phyloP scores from a whole-genome alignment of 495 filamentous ascomycete species.

The Tuber indicum region DNA sequence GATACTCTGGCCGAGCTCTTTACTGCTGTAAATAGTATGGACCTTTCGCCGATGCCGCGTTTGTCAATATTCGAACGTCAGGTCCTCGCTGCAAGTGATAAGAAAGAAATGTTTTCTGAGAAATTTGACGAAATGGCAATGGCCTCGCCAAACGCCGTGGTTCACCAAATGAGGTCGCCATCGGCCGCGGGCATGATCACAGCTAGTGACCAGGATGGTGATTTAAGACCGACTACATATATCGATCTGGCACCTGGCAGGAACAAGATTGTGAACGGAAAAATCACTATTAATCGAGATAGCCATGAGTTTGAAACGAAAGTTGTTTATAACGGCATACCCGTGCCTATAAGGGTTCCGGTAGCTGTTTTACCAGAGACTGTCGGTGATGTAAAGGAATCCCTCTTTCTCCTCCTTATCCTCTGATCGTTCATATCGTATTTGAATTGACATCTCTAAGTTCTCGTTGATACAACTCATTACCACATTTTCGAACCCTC shows the following conservation, averaged over 20 bases:
- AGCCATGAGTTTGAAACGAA: slow-evolving; percentile 96
- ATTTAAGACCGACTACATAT: slow-evolving; percentile 35
- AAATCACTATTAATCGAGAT: slow-evolving; percentile 53
- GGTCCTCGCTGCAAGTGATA: slow-evolving; percentile 82
- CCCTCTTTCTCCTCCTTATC: background rate
- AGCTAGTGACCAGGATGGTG: slow-evolving; percentile 29
- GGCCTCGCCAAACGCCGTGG: slow-evolving; percentile 45
- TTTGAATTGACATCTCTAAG: slow-evolving; percentile 29
- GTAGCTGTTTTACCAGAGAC: slow-evolving; percentile 89
- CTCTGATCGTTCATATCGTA: background rate
- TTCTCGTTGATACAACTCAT: slow-evolving; percentile 97
- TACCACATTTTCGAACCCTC: slow-evolving; percentile 77
- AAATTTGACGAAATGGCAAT: slow-evolving; percentile 83
- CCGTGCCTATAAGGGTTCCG: slow-evolving; percentile 92
- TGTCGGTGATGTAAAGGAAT: slow-evolving; percentile 61
- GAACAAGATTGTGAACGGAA: slow-evolving; percentile 36
- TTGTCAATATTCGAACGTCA: slow-evolving; percentile 75
- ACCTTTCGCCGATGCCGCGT: slow-evolving; percentile 85
- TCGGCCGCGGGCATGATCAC: slow-evolving; percentile 29
- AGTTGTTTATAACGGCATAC: slow-evolving; percentile 89
- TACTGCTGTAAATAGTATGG: slow-evolving; percentile 91
- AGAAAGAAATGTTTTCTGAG: slow-evolving; percentile 93
- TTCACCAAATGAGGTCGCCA: slow-evolving; percentile 48
- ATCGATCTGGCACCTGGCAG: slow-evolving; percentile 38
- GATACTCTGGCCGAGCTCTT: slow-evolving; percentile 88